Conservation (phyloP, 306 rosid genomes). For the Ammopiptanthus mongolicus region DNA sequence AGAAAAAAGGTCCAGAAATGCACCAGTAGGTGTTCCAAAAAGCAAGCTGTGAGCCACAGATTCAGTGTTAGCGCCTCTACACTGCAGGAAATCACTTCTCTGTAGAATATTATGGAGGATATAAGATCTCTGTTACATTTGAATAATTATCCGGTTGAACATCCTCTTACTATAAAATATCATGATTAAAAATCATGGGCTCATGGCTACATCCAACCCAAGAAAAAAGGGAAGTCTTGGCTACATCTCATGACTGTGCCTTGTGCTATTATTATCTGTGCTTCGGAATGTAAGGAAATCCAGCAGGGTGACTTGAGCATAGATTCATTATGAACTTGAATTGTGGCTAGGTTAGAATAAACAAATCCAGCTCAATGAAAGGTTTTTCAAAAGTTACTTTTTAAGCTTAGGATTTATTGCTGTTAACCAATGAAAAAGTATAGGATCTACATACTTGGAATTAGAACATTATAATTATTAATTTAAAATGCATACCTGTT, state of each 20-base stretch:
- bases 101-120: background rate
- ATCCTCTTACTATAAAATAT: background rate
- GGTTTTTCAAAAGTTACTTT: no score
- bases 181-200: background rate
- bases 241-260: background rate
- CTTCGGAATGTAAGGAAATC: background rate
- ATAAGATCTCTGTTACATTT: background rate
- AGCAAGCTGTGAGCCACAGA: conserved; percentile 60
- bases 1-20: conserved; percentile 68
- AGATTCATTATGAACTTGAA: background rate
- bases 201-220: background rate
- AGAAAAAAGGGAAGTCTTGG: background rate
- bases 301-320: background rate
- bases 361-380: background rate
- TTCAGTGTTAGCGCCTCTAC: background rate
- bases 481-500: no score
- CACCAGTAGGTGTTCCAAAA: conserved; percentile 57
- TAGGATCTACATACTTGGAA: no score
- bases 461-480: no score
- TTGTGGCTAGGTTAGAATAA: background rate
- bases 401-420: no score
- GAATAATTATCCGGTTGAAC: conserved; percentile 2
- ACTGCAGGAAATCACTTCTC: background rate
- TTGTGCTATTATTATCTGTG: background rate
- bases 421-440: no score